Evolutionary conservation across 2,329 filamentous ascomycete species (phyloP).

Genomic region (Leptosphaerulina australis): DNA sequence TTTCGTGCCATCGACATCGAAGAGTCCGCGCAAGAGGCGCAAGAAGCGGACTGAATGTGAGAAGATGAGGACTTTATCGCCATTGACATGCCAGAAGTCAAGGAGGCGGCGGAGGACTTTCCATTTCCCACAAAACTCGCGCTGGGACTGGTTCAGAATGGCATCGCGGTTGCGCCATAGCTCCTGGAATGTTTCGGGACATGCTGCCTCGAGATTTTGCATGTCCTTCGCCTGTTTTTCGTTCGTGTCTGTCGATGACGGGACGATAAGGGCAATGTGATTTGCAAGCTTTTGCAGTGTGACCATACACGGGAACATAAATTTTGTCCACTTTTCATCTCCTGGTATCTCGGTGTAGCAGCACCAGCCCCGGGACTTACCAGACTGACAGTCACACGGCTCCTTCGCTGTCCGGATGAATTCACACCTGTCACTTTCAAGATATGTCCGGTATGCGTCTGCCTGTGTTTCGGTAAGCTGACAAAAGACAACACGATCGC

Average conservation of each 20-base stretch:
- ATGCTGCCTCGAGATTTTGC: conserved; percentile 72
- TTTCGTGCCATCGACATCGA: conserved; percentile 74
- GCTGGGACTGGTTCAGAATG: conserved; percentile 80
- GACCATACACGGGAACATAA: conserved; percentile 84
- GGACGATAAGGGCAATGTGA: conserved; percentile 87
- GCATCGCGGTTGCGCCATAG: conserved; percentile 78
- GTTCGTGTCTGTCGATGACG: conserved; percentile 64
- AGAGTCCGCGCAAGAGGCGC: conserved; percentile 81
- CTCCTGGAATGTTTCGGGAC: conserved; percentile 75
- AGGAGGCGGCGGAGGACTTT: conserved; percentile 85
- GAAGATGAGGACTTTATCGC: conserved; percentile 95
- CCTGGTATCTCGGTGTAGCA: conserved; percentile 65
- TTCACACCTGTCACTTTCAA: conserved; percentile 73
- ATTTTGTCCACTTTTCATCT: conserved; percentile 71
- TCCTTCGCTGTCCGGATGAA: conserved; percentile 72
- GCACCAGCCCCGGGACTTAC: conserved; percentile 80
- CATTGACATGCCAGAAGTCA: conserved; percentile 85
- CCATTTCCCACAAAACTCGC: conserved; percentile 97
- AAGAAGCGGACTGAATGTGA: conserved; percentile 88
- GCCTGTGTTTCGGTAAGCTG: conserved; percentile 82
- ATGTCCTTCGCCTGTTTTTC: conserved; percentile 82
- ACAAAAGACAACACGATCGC: conserved; percentile 92
- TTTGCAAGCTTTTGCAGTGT: conserved; percentile 88
- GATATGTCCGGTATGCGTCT: conserved; percentile 80
- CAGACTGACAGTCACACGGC: conserved; percentile 71